Base-by-base conservation (phyloP, 2,329 filamentous ascomycete species). In the Botryotinia narcissicola region DNA sequence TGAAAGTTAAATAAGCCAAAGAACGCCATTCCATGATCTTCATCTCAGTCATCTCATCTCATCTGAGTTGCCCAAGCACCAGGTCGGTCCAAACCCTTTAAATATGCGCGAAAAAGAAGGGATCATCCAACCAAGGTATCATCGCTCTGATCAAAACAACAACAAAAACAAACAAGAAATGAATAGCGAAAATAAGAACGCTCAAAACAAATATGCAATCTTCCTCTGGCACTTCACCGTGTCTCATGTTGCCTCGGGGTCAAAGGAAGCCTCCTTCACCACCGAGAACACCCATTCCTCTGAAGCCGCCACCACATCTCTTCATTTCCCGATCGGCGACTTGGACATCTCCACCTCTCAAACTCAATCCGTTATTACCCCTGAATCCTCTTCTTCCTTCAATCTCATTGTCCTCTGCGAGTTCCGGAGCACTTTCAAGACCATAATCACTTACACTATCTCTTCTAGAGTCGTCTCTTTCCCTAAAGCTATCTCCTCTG, bases 401-500 rank as follows among this genome's bases (percentile, higher is more conserved):
- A 35, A 40, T 40, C 10, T 40, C 46, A 22, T 25, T n/a, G 5
- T 44, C 35, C 48, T 54, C 46, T 16, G 35, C 35, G n/a, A 68
- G 9, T 54, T 68, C 64, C 8, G 46, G 4, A 9, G 64, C 16
- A 40, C 35, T 68, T 10, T 68, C n/a, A 29, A 46, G n/a, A 14
- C 42, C 66, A 32, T 42, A 32, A 25, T 69, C 66, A 69, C 66
- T 69, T 20, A 59, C 66, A 42, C 74, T 77, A 32, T 73, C 80
- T 40, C 80, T 78, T 37, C 76, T 77, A 60, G 66, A 57, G 16
- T 69, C 66, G 32, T 69, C 66, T 32, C 77, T 80, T 14, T 73
- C 76, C 63, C 76, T 73, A 20, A 73, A 46, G 54, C 77, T 77
- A 9, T 78, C 76, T 42, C 77, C 76, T 44, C 74, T 70, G 6